A percentile compares a stretch with the other conserved stretches of the same genome.
phyloP scores from a whole-genome alignment of 805 yeast species.

The Priceomyces haplophilus region DNA sequence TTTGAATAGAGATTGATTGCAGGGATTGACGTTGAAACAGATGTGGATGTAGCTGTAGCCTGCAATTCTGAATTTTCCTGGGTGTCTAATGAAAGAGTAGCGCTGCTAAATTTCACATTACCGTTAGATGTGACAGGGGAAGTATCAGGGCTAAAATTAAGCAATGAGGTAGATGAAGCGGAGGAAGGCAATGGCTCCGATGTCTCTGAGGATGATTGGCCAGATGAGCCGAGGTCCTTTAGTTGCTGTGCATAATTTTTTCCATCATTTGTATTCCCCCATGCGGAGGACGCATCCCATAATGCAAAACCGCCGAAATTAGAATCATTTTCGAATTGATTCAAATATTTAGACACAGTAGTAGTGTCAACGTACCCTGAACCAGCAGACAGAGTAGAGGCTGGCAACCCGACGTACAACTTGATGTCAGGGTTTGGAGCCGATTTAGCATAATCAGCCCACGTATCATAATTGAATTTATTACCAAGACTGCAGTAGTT shows the following conservation, averaged over 20 bases:
- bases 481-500: conserved; percentile 29
- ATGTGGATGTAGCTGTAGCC: neutral
- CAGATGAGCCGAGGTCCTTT: conserved; percentile 34
- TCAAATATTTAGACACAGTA: conserved; percentile 17
- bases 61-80: neutral
- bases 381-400: conserved; percentile 28
- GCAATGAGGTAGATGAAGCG: neutral
- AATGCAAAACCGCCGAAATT: conserved; percentile 69
- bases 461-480: conserved; percentile 34
- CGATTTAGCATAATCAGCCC: conserved; percentile 30
- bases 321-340: conserved; percentile 13
- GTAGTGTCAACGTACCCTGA: conserved; percentile 27
- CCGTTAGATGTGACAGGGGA: neutral
- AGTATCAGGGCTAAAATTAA: neutral
- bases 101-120: neutral
- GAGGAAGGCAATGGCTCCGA: neutral
- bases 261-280: conserved; percentile 21
- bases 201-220: neutral
- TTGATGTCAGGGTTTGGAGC: conserved; percentile 32
- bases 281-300: conserved; percentile 77
- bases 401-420: conserved; percentile 37
- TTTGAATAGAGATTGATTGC: too few relatives aligned
- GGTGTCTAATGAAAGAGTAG: neutral
- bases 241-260: conserved; percentile 30
- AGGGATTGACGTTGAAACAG: too few relatives aligned